Evolutionary conservation across 306 rosid species (phyloP), one percentile per base, ranked within the genome.

Genomic region (Ormosia emarginata): DNA sequence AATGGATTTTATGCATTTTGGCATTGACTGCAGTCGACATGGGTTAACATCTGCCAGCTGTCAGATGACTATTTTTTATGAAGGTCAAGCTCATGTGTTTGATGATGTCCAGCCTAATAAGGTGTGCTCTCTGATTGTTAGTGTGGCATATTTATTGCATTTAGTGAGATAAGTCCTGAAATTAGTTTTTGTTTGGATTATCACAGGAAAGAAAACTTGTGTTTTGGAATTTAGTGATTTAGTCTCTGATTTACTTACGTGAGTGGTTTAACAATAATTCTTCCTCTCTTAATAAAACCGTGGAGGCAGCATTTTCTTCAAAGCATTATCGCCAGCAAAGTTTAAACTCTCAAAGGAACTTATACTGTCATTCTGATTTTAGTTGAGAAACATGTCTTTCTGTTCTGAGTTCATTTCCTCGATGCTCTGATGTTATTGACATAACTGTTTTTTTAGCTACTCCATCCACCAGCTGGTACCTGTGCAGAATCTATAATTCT

Each of bases 31-130:
- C 92, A 93, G 94, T 86, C 95, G 85, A 77, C 91, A 86, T 37
- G 96, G 93, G 58, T 85, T 77, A 70, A 74, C 87, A 64, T 83
- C 97, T 75, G 86, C 88, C 77, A 86, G 91, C 87, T 85, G 87
- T 77, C 99, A 93, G 92, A 96, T 96, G 99, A 93, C 99, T 56
- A 93, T 95, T 75, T 95, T 95, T 82, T 95, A 95, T 8, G 99
- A 98, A 3, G 99, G 99, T 71, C 97, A 95, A 86, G 98, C 99
- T 87, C 99, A 95, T 75, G 99, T 95, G 58, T 95, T 95, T 58
- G 97, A 95, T 49, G 96, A 93, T 76, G 98, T 95, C 88, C 97
- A 91, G 79, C 98, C 97, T 40, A 90, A 95, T 80, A 95, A 95
- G 99, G 99, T 95, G 61, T 50, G 80, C 61, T 67, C 63, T 80